phyloP scores from a whole-genome alignment of 1,284 basidiomycete species.

The Fomitiporia mediterranea region DNA sequence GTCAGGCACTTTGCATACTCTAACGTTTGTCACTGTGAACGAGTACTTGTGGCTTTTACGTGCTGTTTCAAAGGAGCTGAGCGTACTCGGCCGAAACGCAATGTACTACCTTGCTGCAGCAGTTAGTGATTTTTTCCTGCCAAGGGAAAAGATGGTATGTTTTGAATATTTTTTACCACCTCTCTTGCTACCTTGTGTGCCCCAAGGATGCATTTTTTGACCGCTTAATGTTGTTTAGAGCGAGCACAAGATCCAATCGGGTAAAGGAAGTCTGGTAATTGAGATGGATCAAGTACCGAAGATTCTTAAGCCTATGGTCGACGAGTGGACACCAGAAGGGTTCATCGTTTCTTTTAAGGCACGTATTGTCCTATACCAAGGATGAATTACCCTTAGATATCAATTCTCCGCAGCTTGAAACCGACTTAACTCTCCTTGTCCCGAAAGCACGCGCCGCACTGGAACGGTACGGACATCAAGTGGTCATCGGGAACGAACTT shows the following conservation, averaged over 20 bases:
- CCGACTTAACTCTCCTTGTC: slow-evolving; percentile 77
- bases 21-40: slow-evolving; percentile 93
- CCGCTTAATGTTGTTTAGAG: slow-evolving; percentile 48
- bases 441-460: slow-evolving; percentile 89
- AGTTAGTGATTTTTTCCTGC: slow-evolving; percentile 97
- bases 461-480: slow-evolving; percentile 92
- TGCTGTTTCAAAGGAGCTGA: slow-evolving; percentile 72
- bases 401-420: slow-evolving; percentile 78
- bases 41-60: slow-evolving; percentile 94
- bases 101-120: slow-evolving; percentile 98
- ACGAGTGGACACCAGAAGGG: slow-evolving; percentile 89
- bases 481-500: slow-evolving; percentile 95
- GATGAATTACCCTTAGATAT: not conserved
- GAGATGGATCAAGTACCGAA: slow-evolving; percentile 99
- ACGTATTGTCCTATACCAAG: slow-evolving; percentile 1
- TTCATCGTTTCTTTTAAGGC: slow-evolving; percentile 98
- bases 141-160: slow-evolving; percentile 81
- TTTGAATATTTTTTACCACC: not conserved
- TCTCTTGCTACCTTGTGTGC: not conserved
- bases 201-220: not conserved
- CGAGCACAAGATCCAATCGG: slow-evolving; percentile 97
- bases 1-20: slow-evolving; percentile 72
- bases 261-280: slow-evolving; percentile 86
- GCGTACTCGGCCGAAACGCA: slow-evolving; percentile 61
- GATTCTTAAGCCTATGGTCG: slow-evolving; percentile 87